Percentiles rank a stretch among this genome's conserved stretches.
phyloP scores from a whole-genome alignment of 305 asterid species.

The Fraxinus platypoda region DNA sequence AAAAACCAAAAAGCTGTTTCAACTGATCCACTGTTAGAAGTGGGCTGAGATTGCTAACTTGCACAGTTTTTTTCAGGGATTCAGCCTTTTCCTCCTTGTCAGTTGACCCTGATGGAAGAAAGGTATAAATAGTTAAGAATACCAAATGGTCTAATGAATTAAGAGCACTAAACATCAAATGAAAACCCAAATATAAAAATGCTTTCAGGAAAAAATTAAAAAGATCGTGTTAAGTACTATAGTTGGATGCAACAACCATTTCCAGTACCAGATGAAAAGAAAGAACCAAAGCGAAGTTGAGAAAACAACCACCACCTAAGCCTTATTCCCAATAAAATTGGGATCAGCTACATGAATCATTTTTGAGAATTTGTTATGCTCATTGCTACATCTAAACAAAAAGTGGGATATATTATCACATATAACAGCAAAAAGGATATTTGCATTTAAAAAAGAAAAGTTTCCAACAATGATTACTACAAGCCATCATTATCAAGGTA shows the following conservation, averaged over 20 bases:
- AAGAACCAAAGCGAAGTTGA: background rate
- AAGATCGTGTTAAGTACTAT: background rate
- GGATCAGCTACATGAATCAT: background rate
- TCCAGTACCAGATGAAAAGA: slow-evolving; percentile 2
- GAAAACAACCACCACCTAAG: background rate
- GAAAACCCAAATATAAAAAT: background rate
- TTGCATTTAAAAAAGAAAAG: slow-evolving; percentile 15
- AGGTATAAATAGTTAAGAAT: slow-evolving; percentile 15
- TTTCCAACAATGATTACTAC: background rate
- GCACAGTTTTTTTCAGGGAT: slow-evolving; percentile 71
- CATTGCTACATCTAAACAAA: background rate
- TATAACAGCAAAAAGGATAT: background rate
- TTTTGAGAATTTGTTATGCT: background rate
- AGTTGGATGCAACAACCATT: background rate
- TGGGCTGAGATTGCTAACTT: slow-evolving; percentile 96
- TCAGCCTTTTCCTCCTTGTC: slow-evolving; percentile 58
- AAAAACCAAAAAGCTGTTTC: slow-evolving; percentile 85
- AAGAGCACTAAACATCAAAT: background rate
- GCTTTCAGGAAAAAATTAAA: background rate
- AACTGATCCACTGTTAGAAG: slow-evolving; percentile 88
- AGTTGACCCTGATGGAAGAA: slow-evolving; percentile 41
- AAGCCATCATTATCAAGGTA: background rate
- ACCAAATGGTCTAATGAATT: slow-evolving; percentile 8
- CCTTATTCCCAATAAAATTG: background rate
- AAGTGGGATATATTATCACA: background rate